Conservation (phyloP, 1,284 basidiomycete species). For the Irpex sp. region DNA sequence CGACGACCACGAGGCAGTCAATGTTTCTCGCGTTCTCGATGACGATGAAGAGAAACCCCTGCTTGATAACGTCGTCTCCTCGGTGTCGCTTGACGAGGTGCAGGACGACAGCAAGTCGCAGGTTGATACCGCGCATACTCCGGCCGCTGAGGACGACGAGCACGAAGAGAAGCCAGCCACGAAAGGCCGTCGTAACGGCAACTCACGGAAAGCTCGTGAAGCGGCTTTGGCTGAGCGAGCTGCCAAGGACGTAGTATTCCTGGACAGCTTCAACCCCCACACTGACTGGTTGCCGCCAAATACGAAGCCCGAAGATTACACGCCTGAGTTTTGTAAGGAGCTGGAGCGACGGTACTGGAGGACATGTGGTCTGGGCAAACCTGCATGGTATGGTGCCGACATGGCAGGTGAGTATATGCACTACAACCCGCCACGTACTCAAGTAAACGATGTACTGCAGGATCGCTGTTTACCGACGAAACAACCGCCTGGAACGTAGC, state of each 20-base stretch:
- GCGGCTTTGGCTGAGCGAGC: conserved; percentile 51
- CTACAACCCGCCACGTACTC: not conserved
- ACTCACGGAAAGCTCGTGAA: conserved; percentile 48
- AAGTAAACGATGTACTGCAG: conserved; percentile 28
- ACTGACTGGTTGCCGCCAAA: conserved; percentile 76
- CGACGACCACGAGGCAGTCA: conserved; percentile 17
- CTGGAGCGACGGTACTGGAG: conserved; percentile 94
- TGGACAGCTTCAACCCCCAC: conserved; percentile 66
- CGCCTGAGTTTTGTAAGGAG: conserved; percentile 79
- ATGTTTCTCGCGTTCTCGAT: conserved; percentile 7
- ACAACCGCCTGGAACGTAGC: conserved; percentile 93
- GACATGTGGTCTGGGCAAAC: conserved; percentile 81
- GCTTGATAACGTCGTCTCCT: conserved; percentile 15
- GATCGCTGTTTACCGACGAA: conserved; percentile 83
- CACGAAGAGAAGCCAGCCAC: conserved; percentile 36
- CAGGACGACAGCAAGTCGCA: not conserved
- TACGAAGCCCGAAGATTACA: conserved; percentile 74
- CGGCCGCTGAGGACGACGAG: conserved; percentile 15
- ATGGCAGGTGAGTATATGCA: conserved; percentile 61
- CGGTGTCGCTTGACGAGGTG: not conserved
- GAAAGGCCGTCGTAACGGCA: conserved; percentile 40
- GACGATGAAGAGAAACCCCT: conserved; percentile 11
- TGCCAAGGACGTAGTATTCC: conserved; percentile 58
- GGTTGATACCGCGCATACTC: not conserved
- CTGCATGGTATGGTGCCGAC: conserved; percentile 97